Percentiles rank a stretch among this genome's conserved stretches.
These are phyloP conservation scores for Peterozyma xylosa DNA, from an alignment of 805 yeast species.

Conservation along the genomic window DNA sequence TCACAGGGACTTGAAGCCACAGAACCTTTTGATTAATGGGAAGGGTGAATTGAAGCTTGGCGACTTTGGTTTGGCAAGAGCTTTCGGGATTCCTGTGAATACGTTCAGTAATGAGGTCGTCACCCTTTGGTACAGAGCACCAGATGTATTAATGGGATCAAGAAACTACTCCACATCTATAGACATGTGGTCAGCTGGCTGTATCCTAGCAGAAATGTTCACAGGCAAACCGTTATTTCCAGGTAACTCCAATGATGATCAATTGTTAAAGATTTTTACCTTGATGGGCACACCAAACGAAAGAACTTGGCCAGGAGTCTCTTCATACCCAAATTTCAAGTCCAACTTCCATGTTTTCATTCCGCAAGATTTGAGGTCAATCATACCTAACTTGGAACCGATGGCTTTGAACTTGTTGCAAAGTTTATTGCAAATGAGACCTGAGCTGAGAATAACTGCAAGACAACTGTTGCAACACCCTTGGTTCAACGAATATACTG, in stretches of 20 bases:
- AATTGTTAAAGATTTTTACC: constrained; percentile 83
- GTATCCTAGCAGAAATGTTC: constrained; percentile 96
- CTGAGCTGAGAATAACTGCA: constrained; percentile 53
- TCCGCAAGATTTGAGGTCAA: constrained; percentile 73
- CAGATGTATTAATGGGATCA: constrained; percentile 92
- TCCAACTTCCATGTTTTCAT: constrained; percentile 78
- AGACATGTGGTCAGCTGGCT: constrained; percentile 98
- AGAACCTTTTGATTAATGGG: constrained; percentile 77
- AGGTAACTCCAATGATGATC: constrained; percentile 95
- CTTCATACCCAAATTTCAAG: constrained; percentile 81
- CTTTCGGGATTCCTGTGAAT: constrained; percentile 96
- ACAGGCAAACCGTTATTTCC: constrained; percentile 97
- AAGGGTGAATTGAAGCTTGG: constrained; percentile 93
- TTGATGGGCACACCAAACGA: constrained; percentile 96
- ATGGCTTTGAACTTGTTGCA: constrained; percentile 63
- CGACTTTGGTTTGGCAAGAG: constrained; percentile 95
- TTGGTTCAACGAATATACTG: constrained; percentile 71
- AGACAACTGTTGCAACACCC: constrained; percentile 62
- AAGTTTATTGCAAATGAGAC: constrained; percentile 52
- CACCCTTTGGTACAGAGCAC: constrained; percentile 96
- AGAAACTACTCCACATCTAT: constrained; percentile 94
- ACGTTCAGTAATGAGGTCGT: constrained; percentile 97
- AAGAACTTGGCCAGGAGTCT: constrained; percentile 95
- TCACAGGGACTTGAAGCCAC: constrained; percentile 89
- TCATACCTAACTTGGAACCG: constrained; percentile 64